These are phyloP conservation scores for Debaryomyces castellii DNA, from an alignment of 805 yeast genomes.

Conservation along the genomic window DNA sequence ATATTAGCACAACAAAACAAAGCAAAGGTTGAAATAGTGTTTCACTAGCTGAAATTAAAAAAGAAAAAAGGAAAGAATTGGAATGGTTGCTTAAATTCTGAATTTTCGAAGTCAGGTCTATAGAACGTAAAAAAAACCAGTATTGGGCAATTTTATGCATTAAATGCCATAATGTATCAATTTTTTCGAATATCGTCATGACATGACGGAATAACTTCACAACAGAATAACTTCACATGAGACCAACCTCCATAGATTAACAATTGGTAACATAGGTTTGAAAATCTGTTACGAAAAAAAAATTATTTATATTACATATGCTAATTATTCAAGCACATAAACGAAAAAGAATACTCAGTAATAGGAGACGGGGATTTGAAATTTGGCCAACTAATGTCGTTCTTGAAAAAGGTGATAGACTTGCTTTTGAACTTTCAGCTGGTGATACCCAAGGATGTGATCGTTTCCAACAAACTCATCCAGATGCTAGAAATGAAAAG, in stretches of 20 bases:
- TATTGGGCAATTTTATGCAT: no score
- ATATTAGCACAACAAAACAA: no score
- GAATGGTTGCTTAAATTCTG: no score
- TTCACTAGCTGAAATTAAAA: no score
- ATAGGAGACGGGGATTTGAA: neutral
- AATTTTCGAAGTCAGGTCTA: no score
- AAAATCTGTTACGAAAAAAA: neutral
- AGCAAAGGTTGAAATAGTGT: no score
- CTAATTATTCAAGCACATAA: neutral
- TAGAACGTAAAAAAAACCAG: no score
- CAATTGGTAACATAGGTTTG: neutral
- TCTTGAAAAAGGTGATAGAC: slow-evolving; percentile 2
- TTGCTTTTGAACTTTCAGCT: slow-evolving; percentile 2
- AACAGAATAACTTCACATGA: neutral
- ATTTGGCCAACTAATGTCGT: slow-evolving; percentile 4
- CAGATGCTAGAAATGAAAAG: neutral
- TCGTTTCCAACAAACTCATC: slow-evolving; percentile 2
- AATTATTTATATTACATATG: neutral
- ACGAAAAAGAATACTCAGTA: neutral
- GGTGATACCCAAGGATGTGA: slow-evolving; percentile 3
- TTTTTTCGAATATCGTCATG: no score
- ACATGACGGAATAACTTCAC: no score
- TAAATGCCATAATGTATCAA: no score
- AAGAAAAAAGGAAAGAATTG: no score
- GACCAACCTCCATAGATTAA: neutral